Evolutionary conservation across 2,329 filamentous ascomycete species (phyloP), one percentile per base, ranked within the genome.

Genomic region (Zymoseptoria passerinii): DNA sequence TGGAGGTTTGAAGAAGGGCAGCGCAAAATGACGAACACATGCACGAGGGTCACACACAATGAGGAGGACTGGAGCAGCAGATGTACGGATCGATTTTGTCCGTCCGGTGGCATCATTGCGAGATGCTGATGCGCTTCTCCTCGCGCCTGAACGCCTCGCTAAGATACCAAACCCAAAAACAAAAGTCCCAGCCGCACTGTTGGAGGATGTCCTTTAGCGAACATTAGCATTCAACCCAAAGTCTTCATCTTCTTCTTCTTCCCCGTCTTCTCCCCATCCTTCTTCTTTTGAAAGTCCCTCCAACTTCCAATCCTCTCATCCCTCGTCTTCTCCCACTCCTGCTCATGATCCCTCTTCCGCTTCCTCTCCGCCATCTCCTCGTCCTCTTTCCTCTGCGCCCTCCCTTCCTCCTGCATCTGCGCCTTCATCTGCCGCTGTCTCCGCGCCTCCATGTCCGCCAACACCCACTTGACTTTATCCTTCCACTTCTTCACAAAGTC

Each of bases 321-420:
- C 52, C 94, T 80, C 27, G 88, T 95, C 70, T 89, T 86, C 78
- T 99, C 94, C 94, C 94, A 99, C 63, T 92, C 88, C 76, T 94
- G 85, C 65, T 97, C 91, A 73, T 94, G 90, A 71, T 97, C 91
- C 60, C 94, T 82, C 82, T 80, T 80, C 58, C 77, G 65, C 73
- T 80, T 80, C 58, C 77, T 68, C 67, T 77, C 77, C 40, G 92
- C 90, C 8, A 88, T 61, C 76, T 96, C 92, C 67, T 91, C 89
- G 20, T 99, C 94, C 68, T 86, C 86, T 72, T 88, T 88, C 71
- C 85, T 84, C 81, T 95, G 86, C 78, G 94, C 87, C 56, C 94
- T 81, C 6, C 94, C 94, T 74, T 99, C 92, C 74, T 99, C 94
- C 75, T 95, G 90, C 86, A 99, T 88, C 79, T 94, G 89, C 48